These are phyloP conservation scores for Hagleromyces aurorensis DNA, from an alignment of 805 yeast genomes.

Conservation along the genomic window DNA sequence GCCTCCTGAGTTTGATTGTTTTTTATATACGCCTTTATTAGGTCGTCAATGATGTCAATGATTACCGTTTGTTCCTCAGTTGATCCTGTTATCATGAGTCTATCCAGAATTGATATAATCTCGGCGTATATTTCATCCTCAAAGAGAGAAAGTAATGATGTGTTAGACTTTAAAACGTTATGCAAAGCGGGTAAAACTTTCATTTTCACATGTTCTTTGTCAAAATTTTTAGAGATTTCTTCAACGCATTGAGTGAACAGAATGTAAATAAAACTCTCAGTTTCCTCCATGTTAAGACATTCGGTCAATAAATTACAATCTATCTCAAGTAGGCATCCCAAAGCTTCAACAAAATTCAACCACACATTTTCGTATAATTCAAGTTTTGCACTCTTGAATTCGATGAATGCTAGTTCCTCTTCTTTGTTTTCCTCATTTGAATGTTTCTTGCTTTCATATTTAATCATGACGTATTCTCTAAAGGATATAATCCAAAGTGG, in stretches of 20 bases:
- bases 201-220: constrained; percentile 21
- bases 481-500: constrained; percentile 76
- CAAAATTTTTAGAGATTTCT: constrained; percentile 42
- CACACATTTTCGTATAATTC: constrained; percentile 46
- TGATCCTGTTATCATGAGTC: constrained; percentile 55
- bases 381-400: constrained; percentile 12
- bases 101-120: constrained; percentile 64
- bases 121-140: constrained; percentile 67
- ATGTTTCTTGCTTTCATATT: constrained; percentile 39
- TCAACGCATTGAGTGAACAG: constrained; percentile 80
- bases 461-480: constrained; percentile 63
- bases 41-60: constrained; percentile 48
- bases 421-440: constrained; percentile 23
- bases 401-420: constrained; percentile 3
- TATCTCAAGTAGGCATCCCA: constrained; percentile 54
- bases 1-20: constrained; percentile 32
- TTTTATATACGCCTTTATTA: constrained; percentile 38
- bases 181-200: constrained; percentile 44
- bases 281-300: constrained; percentile 45
- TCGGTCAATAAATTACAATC: constrained; percentile 39
- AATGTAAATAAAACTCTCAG: constrained; percentile 63
- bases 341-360: constrained; percentile 70
- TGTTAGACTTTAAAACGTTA: constrained; percentile 47
- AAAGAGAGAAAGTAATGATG: constrained; percentile 52
- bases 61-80: constrained; percentile 40